Conservation (phyloP, 2,329 filamentous ascomycete species). For the Ascochyta pisi region DNA sequence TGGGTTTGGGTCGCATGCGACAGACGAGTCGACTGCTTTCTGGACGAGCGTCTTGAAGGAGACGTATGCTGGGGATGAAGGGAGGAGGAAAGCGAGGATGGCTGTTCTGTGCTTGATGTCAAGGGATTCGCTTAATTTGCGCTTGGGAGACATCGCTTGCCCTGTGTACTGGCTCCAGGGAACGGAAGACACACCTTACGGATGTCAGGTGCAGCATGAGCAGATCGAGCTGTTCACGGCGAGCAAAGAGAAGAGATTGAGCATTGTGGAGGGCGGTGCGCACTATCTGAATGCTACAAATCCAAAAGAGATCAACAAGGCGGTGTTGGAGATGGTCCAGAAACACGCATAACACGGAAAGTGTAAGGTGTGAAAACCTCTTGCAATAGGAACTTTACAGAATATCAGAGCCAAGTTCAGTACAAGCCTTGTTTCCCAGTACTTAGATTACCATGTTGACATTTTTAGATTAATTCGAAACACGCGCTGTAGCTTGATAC, state of each 20-base stretch:
- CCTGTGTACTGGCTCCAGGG: slow-evolving; percentile 58
- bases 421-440: no score
- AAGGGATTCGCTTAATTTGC: slow-evolving; percentile 54
- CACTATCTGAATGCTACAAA: slow-evolving; percentile 23
- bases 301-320: slow-evolving; percentile 13
- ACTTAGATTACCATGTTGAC: no score
- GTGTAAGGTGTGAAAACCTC: no score
- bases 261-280: slow-evolving; percentile 16
- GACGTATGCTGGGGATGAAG: slow-evolving; percentile 58
- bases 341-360: no score
- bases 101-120: slow-evolving; percentile 56
- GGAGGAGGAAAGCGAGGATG: slow-evolving; percentile 55
- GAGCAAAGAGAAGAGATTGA: slow-evolving; percentile 11
- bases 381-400: no score
- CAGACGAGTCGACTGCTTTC: slow-evolving; percentile 48
- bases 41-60: slow-evolving; percentile 54
- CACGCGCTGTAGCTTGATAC: no score
- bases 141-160: slow-evolving; percentile 56
- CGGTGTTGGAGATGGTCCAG: slow-evolving; percentile 13
- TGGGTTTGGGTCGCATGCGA: slow-evolving; percentile 54
- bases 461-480: no score
- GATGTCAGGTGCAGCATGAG: slow-evolving; percentile 14
- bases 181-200: slow-evolving; percentile 16
- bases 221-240: slow-evolving; percentile 17
- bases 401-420: no score